Base-by-base conservation (phyloP, 1,284 basidiomycete species). In the Clitocybe nebularis region DNA sequence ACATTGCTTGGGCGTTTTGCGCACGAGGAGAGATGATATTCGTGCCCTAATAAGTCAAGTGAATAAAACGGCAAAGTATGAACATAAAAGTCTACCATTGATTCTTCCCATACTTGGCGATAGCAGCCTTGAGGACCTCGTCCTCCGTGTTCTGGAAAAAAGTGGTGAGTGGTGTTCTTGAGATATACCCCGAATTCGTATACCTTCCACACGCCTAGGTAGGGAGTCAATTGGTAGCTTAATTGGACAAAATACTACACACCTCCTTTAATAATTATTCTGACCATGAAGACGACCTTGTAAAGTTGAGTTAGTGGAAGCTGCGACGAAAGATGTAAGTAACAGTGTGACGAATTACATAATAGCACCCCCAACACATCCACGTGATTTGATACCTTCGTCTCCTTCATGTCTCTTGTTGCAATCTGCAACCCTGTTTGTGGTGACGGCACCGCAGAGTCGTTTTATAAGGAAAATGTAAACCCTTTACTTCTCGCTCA, bases 1-100 rank as follows among this genome's bases (percentile, higher is more conserved):
- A 74, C 96, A 99, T 70, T 99, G 96, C 65, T 99, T 99, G 8
- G 96, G 94, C 8, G 96, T 99, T 71, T 99, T 99, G 54, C 96
- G 83, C 30, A 99, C 96, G 39, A 99, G 79, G 20, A 99, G 75
- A 28, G 95, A 99, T 5, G 93, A 97, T 62, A 99, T 99, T 58
- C 95, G 92, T 17, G 96, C 95, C 94, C 94, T 91, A 5, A 23
- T 9, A 13, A 29, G 22, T 16, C 38, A 10, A 45, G 19, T 9
- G 16, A 37, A 23, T 36, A 14, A 23, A n/a, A n/a, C n/a, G n/a
- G n/a, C n/a, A n/a, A 17, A n/a, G 13, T 21, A 32, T 9, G 24
- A 16, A 44, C 24, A 16, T 11, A 20, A 14, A 32, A 20, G 63
- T 74, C 48, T 53, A 86, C 91, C 88, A 93, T 74, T 93, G 90